Evolutionary conservation across 108 stramenopile species (phyloP).

Genomic region (Cyclotella distinguenda): DNA sequence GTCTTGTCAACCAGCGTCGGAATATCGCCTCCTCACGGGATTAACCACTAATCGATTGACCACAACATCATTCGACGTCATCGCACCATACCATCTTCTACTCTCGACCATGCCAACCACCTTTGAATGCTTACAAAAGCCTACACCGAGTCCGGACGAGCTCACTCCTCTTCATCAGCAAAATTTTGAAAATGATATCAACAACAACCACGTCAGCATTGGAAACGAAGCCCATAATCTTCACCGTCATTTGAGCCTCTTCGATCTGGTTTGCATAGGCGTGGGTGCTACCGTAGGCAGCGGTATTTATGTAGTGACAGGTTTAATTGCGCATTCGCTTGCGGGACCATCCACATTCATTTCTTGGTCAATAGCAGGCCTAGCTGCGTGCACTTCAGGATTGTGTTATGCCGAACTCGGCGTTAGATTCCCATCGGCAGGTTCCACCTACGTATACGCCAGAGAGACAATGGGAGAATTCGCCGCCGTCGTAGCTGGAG

Average conservation of each 20-base stretch:
- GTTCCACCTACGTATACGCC: slow-evolving; percentile 46
- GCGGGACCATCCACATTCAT: slow-evolving; percentile 61
- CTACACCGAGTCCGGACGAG: background rate
- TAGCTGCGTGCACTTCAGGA: slow-evolving; percentile 54
- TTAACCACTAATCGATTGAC: too few species aligned
- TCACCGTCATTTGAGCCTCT: slow-evolving; percentile 44
- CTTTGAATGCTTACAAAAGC: background rate
- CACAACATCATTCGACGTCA: too few species aligned
- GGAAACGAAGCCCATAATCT: slow-evolving; percentile 7
- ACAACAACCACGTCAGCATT: background rate
- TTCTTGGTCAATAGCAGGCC: slow-evolving; percentile 60
- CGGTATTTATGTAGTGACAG: slow-evolving; percentile 63
- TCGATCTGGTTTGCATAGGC: slow-evolving; percentile 58
- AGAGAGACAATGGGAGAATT: slow-evolving; percentile 56
- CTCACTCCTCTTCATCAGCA: background rate
- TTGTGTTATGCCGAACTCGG: slow-evolving; percentile 73
- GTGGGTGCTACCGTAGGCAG: slow-evolving; percentile 47
- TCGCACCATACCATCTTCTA: too few species aligned
- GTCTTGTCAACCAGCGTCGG: too few species aligned
- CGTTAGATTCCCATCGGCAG: slow-evolving; percentile 48
- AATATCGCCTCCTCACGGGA: too few species aligned
- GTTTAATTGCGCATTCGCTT: slow-evolving; percentile 50
- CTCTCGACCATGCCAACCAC: background rate
- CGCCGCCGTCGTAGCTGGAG: slow-evolving; percentile 61
- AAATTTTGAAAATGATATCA: background rate